These are phyloP conservation scores for Aspergillus panamensis DNA, from an alignment of 495 filamentous ascomycete species.

Conservation along the genomic window DNA sequence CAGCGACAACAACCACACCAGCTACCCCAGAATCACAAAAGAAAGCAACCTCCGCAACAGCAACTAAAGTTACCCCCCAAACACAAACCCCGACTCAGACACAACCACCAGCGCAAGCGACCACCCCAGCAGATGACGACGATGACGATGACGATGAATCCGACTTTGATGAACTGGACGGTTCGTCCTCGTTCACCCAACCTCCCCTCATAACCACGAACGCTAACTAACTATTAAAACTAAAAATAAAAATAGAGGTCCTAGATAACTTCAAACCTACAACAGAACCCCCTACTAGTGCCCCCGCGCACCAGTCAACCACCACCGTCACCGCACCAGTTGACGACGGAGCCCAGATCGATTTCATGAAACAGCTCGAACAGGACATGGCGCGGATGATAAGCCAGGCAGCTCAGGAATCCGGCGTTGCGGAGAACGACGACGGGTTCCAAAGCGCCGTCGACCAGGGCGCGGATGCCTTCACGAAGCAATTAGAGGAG, in stretches of 20 bases:
- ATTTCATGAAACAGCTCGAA: slow-evolving; percentile 76
- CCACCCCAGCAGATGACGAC: slow-evolving; percentile 5
- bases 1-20: slow-evolving; percentile 1
- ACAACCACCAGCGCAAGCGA: not conserved
- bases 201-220: not conserved
- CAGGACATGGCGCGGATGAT: slow-evolving; percentile 82
- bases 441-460: slow-evolving; percentile 29
- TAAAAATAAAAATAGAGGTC: slow-evolving; percentile 59
- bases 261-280: slow-evolving; percentile 75
- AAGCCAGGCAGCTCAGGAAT: slow-evolving; percentile 33
- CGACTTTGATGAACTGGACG: slow-evolving; percentile 89
- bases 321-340: slow-evolving; percentile 29
- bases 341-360: slow-evolving; percentile 51
- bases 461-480: slow-evolving; percentile 46
- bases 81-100: slow-evolving; percentile 6
- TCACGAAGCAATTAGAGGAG: slow-evolving; percentile 78
- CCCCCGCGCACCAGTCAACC: slow-evolving; percentile 37
- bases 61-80: not conserved
- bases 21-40: not conserved
- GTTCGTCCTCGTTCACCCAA: slow-evolving; percentile 37
- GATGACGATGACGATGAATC: slow-evolving; percentile 43
- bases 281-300: slow-evolving; percentile 28
- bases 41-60: slow-evolving; percentile 9
- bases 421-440: slow-evolving; percentile 24
- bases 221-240: not conserved